These are phyloP conservation scores for Phialophora verrucosa DNA, from an alignment of 2,329 filamentous ascomycete species.

Conservation along the genomic window DNA sequence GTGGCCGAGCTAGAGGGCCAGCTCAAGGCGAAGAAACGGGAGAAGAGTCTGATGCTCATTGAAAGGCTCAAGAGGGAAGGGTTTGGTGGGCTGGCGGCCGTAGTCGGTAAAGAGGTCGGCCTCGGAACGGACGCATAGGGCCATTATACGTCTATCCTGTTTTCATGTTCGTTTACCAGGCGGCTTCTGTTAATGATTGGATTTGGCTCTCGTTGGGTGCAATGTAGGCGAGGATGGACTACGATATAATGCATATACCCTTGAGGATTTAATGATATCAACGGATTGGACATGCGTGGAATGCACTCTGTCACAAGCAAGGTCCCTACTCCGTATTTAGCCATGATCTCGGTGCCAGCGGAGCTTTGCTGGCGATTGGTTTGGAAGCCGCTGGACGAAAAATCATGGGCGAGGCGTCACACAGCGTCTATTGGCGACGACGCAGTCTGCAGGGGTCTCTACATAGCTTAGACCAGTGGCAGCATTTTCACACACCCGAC, in stretches of 20 bases:
- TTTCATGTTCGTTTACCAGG: not conserved
- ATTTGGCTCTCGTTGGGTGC: not conserved
- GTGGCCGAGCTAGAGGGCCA: conserved; percentile 36
- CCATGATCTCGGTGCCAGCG: conserved; percentile 9
- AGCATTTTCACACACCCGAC: not conserved
- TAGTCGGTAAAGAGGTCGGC: conserved; percentile 38
- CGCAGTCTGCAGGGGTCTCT: conserved; percentile 4
- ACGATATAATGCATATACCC: conserved; percentile 10
- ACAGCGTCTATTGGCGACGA: conserved; percentile 13
- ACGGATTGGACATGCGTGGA: not conserved
- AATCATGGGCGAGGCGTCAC: conserved; percentile 7
- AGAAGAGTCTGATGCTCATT: conserved; percentile 37
- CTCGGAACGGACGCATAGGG: conserved; percentile 24
- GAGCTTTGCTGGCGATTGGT: conserved; percentile 23
- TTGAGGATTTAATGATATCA: conserved; percentile 1
- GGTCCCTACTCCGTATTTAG: conserved; percentile 1
- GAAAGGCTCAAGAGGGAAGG: conserved; percentile 38
- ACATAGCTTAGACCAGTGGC: conserved; percentile 1
- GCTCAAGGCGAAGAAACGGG: conserved; percentile 33
- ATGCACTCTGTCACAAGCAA: not conserved
- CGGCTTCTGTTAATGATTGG: not conserved
- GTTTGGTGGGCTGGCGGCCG: conserved; percentile 36
- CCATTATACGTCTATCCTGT: not conserved
- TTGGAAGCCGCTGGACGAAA: conserved; percentile 25
- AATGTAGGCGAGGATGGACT: not conserved